phyloP scores from a whole-genome alignment of 495 filamentous ascomycete species.

The Copromyces sp. region DNA sequence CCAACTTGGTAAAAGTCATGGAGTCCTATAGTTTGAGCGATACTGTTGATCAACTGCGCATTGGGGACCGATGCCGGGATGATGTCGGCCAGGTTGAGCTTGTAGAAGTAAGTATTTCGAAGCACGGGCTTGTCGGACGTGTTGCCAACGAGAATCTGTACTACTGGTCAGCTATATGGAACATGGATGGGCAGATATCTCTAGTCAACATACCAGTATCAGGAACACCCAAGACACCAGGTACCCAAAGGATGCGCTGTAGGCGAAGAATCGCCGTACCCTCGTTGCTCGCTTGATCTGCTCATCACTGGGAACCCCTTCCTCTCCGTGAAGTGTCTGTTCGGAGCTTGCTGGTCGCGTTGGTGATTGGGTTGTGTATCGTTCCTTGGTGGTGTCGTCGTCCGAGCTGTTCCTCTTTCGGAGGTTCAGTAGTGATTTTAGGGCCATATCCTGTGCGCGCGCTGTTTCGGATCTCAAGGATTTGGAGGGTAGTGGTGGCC shows the following conservation, averaged over 20 bases:
- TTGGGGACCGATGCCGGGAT: constrained; percentile 68
- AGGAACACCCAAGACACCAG: constrained; percentile 66
- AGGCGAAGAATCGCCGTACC: constrained; percentile 42
- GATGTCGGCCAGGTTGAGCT: constrained; percentile 73
- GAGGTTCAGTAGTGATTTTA: neutral
- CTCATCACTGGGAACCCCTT: constrained; percentile 5
- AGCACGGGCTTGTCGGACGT: constrained; percentile 49
- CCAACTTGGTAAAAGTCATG: constrained; percentile 94
- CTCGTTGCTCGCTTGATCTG: constrained; percentile 43
- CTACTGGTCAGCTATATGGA: constrained; percentile 6
- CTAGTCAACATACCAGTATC: constrained; percentile 43
- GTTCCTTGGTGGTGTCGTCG: neutral
- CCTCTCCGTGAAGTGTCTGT: neutral
- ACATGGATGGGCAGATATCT: neutral
- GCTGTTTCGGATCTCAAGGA: neutral
- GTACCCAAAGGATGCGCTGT: constrained; percentile 59
- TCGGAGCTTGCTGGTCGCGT: neutral
- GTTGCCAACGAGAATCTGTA: constrained; percentile 58
- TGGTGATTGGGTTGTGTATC: neutral
- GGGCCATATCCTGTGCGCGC: neutral
- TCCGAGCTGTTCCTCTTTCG: neutral
- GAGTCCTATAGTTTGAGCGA: constrained; percentile 78
- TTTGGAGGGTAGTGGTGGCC: neutral
- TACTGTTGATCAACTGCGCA: constrained; percentile 68
- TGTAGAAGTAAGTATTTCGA: constrained; percentile 67